Base-by-base conservation (phyloP, 352 stramenopile genomes). In the Thalassiosira mediterranea region DNA sequence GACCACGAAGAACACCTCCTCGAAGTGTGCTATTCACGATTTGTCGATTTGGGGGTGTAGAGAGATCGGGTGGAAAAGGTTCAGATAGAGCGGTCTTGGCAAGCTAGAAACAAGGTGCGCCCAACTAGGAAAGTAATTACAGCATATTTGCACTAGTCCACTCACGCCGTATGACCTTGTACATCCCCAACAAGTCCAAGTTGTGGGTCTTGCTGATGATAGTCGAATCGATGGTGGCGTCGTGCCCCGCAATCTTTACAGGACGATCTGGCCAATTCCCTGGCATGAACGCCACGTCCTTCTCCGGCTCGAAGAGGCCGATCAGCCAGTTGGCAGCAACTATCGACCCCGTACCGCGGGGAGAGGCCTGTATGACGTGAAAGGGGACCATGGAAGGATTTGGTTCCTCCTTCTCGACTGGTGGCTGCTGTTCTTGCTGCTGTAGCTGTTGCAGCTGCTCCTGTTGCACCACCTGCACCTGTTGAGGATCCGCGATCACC, bases 291-390 rank as follows among this genome's bases (percentile, higher is more conserved):
- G 68, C 58, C n/a, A 76, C 48, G 31, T 84, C 59, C 1, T 42
- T 21, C 3, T 68, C 1, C 0, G 71, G 76, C 65, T 81, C 76
- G 28, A 85, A 85, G 1, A 85, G 60, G 17, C 76, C 76, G 13
- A 81, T 72, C 0, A 84, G 63, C 66, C 64, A 77, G 53, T 84
- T 84, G 29, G 54, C 73, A 15, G 54, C 48, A 4, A 81, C 25
- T 11, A 46, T 59, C 8, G 48, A 68, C 11, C 5, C 60, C 0
- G 56, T 58, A 31, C 25, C 23, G 21, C 31, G 76, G 58, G 44
- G 76, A 17, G 71, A 82, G n/a, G 66, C 76, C 61, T 81, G 76
- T 47, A 85, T 78, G 0, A 85, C 65, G 37, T 79, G 71, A 71
- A 85, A 85, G 11, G 63, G 48, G 3, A 62, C 17, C 44, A 46